Evolutionary conservation across 106 monocot genomes (phyloP), one percentile per base, ranked within the genome.

Genomic region (Xerophyta viscosa): DNA sequence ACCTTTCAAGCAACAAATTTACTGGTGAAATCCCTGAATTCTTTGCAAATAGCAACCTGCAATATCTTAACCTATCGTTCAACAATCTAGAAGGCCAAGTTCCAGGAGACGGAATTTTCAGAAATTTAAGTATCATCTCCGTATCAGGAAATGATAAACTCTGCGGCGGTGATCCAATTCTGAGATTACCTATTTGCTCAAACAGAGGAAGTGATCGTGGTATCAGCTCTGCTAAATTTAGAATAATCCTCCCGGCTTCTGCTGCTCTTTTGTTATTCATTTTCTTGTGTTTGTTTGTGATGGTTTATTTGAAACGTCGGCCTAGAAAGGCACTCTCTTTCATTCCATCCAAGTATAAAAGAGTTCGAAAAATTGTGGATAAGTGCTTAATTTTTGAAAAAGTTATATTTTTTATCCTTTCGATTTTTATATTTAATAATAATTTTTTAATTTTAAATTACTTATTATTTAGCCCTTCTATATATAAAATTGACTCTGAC

Each of bases 71-170:
- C 42, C 37, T 70, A 4, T 70, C 70, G 8, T 70, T 70, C 49
- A 70, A 70, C 10, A 13, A 63, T 45, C 26, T 70, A 0, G 21
- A 49, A 0, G 70, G 63, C 13, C 56, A 70, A 56, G 54, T 70
- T 19, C 63, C 56, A 22, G 27, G 28, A 10, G 21, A 37, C 15
- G 55, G 55, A 0, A 47, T 53, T 15, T 70, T 63, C 23, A 29
- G 14, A 11, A 70, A 70, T 56, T n/a, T 24, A 6, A 70, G 55
- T 10, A 56, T 8, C 0, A 29, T 63, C 3, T 55, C 17, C 1
- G 11, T 70, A 26, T 8, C 29, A 21, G 63, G 70, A 37, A 70
- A n/a, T n/a, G n/a, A 70, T 2, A 42, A 23, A 12, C 55, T 70
- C 31, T 70, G 70, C 56, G 70, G 62, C 29, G 63, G 62, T 2